Evolutionary conservation across 1,284 basidiomycete genomes (phyloP).

Genomic region (Heterobasidion irregulare): DNA sequence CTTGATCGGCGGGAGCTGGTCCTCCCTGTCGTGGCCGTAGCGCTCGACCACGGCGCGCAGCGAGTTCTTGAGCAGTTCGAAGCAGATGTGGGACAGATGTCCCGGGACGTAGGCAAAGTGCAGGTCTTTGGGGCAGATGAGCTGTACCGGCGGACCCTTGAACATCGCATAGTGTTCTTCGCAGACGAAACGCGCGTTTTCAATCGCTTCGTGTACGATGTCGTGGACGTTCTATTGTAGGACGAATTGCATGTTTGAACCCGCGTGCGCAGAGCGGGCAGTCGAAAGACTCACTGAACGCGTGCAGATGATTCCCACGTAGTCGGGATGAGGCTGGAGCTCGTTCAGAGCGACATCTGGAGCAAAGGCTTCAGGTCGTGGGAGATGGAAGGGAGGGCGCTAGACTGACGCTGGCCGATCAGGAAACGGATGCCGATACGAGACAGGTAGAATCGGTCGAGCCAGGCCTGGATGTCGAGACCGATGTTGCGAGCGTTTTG

Average conservation of each 20-base stretch:
- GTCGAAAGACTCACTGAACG: constrained; percentile 54
- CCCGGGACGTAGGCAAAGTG: constrained; percentile 96
- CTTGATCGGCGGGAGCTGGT: constrained; percentile 88
- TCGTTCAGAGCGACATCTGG: constrained; percentile 89
- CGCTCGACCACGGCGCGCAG: constrained; percentile 95
- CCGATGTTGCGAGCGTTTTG: constrained; percentile 62
- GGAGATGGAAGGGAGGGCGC: background rate
- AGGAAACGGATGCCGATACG: constrained; percentile 96
- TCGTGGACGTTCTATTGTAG: constrained; percentile 78
- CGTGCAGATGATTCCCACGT: constrained; percentile 98
- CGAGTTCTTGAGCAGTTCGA: constrained; percentile 98
- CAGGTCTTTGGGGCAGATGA: constrained; percentile 87
- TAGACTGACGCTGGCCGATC: constrained; percentile 78
- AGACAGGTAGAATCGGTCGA: constrained; percentile 96
- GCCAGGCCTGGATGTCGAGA: constrained; percentile 88
- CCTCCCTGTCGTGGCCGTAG: constrained; percentile 78
- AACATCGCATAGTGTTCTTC: constrained; percentile 98
- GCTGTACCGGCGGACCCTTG: constrained; percentile 93
- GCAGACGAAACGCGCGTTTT: constrained; percentile 97
- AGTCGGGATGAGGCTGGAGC: constrained; percentile 81
- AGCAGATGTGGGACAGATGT: constrained; percentile 93
- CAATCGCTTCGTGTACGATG: constrained; percentile 97
- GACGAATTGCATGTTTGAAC: constrained; percentile 3
- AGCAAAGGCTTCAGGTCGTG: constrained; percentile 6
- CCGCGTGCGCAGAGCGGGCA: background rate